Evolutionary conservation across 371 early-diverging fungal genomes (phyloP).

Genomic region (Rhizopus arrhizus): DNA sequence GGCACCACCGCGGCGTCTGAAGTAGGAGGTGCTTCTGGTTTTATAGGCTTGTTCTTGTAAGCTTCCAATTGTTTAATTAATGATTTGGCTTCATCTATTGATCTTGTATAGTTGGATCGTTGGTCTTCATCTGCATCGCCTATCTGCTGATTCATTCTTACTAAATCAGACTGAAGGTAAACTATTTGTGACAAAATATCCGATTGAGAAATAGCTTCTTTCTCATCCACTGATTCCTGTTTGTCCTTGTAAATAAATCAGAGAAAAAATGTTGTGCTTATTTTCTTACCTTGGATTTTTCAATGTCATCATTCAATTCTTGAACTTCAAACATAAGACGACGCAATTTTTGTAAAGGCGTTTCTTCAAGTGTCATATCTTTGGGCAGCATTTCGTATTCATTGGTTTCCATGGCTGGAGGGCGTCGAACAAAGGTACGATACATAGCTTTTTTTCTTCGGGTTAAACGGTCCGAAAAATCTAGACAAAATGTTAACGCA

Average conservation of each 20-base stretch:
- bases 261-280: neutral
- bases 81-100: conserved; percentile 57
- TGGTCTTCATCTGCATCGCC: conserved; percentile 27
- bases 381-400: conserved; percentile 69
- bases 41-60: conserved; percentile 45
- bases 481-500: conserved; percentile 23
- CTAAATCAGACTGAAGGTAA: conserved; percentile 69
- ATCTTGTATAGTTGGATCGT: conserved; percentile 35
- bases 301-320: conserved; percentile 74
- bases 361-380: conserved; percentile 65
- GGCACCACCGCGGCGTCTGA: neutral
- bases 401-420: conserved; percentile 59
- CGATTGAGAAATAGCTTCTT: conserved; percentile 45
- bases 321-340: conserved; percentile 83
- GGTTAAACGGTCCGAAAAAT: conserved; percentile 67
- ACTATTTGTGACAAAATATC: conserved; percentile 69
- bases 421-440: conserved; percentile 60
- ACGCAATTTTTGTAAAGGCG: conserved; percentile 73
- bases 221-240: conserved; percentile 30
- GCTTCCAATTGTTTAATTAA: conserved; percentile 70
- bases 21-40: neutral
- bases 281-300: conserved; percentile 52
- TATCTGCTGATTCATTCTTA: conserved; percentile 57
- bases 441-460: conserved; percentile 70
- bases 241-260: conserved; percentile 1